Conservation (phyloP, 2,329 filamentous ascomycete genomes). For the Coniella vitis region DNA sequence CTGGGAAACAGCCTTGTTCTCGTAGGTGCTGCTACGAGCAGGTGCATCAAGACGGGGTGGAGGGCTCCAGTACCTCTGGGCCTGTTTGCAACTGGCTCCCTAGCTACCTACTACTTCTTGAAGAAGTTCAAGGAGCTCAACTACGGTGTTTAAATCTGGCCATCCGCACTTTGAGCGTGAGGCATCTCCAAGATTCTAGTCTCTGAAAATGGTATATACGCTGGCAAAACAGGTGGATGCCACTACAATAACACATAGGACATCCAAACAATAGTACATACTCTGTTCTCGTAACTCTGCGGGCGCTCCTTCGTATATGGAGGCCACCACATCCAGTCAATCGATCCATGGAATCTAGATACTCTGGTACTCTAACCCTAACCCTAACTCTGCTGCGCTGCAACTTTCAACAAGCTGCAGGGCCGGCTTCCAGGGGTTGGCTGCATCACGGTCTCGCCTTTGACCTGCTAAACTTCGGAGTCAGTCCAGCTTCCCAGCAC, state of each 20-base stretch:
- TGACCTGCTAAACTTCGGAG: not conserved
- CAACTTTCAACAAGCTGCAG: not conserved
- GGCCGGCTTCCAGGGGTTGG: not conserved
- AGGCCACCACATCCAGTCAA: no score
- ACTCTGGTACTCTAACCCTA: no score
- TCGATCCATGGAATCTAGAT: no score
- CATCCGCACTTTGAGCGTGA: not conserved
- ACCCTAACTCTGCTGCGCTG: not conserved
- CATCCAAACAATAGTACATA: no score
- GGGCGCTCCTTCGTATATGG: no score
- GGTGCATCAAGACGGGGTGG: slow-evolving; percentile 32
- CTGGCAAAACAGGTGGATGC: no score
- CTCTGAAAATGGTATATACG: no score
- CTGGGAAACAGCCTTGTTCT: slow-evolving; percentile 33
- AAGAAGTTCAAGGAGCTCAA: slow-evolving; percentile 35
- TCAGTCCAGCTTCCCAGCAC: not conserved
- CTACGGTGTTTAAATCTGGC: slow-evolving; percentile 27
- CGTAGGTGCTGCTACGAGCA: slow-evolving; percentile 30
- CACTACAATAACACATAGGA: no score
- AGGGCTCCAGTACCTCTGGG: slow-evolving; percentile 30
- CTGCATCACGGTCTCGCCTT: not conserved
- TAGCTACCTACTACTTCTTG: slow-evolving; percentile 35
- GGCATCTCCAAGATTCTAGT: no score
- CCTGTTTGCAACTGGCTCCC: slow-evolving; percentile 26
- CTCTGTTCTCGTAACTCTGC: no score